Percentiles rank a stretch among this genome's conserved stretches.
These are phyloP conservation scores for Colletotrichum agaves DNA, from an alignment of 2,329 filamentous ascomycete genomes.

Conservation along the genomic window DNA sequence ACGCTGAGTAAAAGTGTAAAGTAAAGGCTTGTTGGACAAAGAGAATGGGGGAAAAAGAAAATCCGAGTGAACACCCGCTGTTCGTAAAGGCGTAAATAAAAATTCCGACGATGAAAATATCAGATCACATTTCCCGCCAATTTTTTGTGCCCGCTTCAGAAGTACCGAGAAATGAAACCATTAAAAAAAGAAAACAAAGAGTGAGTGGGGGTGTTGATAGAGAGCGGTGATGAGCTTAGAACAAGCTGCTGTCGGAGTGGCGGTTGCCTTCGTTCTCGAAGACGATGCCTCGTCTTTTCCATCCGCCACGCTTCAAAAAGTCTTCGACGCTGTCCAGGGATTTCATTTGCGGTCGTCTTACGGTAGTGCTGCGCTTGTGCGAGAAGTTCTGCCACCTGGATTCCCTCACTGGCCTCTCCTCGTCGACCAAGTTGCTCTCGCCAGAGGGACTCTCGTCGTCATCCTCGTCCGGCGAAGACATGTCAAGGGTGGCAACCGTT, in stretches of 20 bases:
- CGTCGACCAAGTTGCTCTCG: slow-evolving; percentile 29
- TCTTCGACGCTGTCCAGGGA: slow-evolving; percentile 50
- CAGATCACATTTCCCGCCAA: neutral
- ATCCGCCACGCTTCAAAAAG: slow-evolving; percentile 55
- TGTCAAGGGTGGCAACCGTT: slow-evolving; percentile 45
- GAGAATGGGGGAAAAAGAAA: neutral
- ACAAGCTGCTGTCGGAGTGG: slow-evolving; percentile 38
- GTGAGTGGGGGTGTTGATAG: neutral
- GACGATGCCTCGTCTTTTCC: slow-evolving; percentile 56
- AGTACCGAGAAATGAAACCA: neutral
- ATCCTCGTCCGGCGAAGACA: slow-evolving; percentile 35
- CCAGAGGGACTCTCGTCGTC: slow-evolving; percentile 33
- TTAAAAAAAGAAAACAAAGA: neutral
- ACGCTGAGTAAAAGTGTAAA: neutral
- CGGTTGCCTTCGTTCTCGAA: slow-evolving; percentile 48
- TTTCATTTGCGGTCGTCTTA: slow-evolving; percentile 50
- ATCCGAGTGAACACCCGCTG: slow-evolving; percentile 12
- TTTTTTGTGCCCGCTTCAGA: slow-evolving; percentile 6
- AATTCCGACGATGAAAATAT: neutral
- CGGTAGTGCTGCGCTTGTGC: slow-evolving; percentile 43
- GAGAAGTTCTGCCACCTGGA: slow-evolving; percentile 47
- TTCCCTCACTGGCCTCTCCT: slow-evolving; percentile 30
- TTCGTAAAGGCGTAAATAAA: slow-evolving; percentile 21
- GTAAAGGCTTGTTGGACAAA: slow-evolving; percentile 11
- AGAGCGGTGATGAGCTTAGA: slow-evolving; percentile 9